Evolutionary conservation across 345 rosid genomes (phyloP).

Genomic region (Linum tenue): DNA sequence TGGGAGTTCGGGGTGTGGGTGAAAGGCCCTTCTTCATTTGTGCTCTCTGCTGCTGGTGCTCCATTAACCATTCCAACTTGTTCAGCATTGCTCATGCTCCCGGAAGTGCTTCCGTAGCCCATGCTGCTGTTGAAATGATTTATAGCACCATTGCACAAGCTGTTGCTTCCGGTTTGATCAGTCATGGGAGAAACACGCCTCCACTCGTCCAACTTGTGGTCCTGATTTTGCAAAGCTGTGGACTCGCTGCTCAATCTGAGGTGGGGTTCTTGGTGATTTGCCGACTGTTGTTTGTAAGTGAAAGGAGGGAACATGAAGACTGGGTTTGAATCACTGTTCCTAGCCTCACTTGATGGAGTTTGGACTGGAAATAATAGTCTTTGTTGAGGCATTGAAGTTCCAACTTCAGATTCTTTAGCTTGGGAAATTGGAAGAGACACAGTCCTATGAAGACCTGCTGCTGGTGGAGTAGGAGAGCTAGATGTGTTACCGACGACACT

Average conservation of each 20-base stretch:
- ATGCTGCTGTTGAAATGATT: neutral
- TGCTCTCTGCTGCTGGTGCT: neutral
- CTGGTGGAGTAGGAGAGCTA: slow-evolving; percentile 30
- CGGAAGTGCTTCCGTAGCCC: neutral
- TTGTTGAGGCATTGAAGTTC: slow-evolving; percentile 35
- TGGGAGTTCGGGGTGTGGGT: neutral
- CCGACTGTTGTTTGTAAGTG: slow-evolving; percentile 31
- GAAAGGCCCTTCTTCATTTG: neutral
- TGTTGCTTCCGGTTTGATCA: neutral
- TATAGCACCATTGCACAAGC: neutral
- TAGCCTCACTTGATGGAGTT: slow-evolving; percentile 32
- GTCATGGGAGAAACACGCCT: neutral
- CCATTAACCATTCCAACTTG: neutral
- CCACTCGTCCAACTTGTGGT: neutral
- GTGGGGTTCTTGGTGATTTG: slow-evolving; percentile 43
- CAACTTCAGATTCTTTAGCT: slow-evolving; percentile 30
- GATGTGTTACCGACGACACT: slow-evolving; percentile 18
- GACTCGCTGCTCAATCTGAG: too few relatives aligned
- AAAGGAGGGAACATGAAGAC: slow-evolving; percentile 33
- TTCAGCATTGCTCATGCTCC: neutral
- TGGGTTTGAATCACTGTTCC: slow-evolving; percentile 25
- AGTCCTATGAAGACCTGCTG: slow-evolving; percentile 38
- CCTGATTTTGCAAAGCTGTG: neutral
- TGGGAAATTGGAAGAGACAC: slow-evolving; percentile 24
- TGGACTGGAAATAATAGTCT: slow-evolving; percentile 33